Base-by-base conservation (phyloP, 2,329 filamentous ascomycete species). In the Talaromyces sp. region DNA sequence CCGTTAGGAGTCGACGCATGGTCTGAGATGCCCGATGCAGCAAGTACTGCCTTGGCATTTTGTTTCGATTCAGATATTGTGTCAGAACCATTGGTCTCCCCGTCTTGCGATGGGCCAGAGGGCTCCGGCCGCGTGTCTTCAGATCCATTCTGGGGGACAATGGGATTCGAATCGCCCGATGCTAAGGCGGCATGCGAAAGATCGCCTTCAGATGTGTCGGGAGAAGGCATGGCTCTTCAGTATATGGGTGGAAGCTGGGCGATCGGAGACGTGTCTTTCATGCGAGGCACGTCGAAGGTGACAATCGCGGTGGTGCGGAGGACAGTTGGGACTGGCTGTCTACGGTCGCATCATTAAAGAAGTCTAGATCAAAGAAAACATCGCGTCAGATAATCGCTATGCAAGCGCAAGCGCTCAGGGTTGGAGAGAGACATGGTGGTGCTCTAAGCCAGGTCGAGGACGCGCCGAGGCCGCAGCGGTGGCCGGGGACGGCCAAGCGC, bases 11-110 rank as follows among this genome's bases (percentile, higher is more conserved):
- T 61, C 53, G 68, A 64, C 51, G 65, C 65, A 46, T 66, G 58
- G 14, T 68, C 69, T 26, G 72, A 62, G 46, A 73, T 69, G 11
- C 73, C 75, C n/a, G 83, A 82, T 26, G 82, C 81, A 43, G 80
- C 82, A 69, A 86, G 77, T 57, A 84, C 77, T 43, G 83, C 82
- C 71, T 83, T 85, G 54, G 84, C 83, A 70, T 81, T 84, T 68
- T 85, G 81, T 68, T 87, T 87, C 58, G 81, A 82, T 71, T 85
- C 82, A 58, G 79, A 77, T 59, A 86, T 84, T 58, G 76, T 71
- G 38, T 63, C 56, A 13, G 67, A 62, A 27, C 70, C 71, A 64
- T 74, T 71, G 24, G 64, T 60, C 32, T 67, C 65, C 49, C 67
- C 68, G 49, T 67, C 68, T 29, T 66, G 55, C 27, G 64, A 63